These are phyloP conservation scores for Trichocomaceae sp. DNA, from an alignment of 2,329 filamentous ascomycete genomes.

Conservation along the genomic window DNA sequence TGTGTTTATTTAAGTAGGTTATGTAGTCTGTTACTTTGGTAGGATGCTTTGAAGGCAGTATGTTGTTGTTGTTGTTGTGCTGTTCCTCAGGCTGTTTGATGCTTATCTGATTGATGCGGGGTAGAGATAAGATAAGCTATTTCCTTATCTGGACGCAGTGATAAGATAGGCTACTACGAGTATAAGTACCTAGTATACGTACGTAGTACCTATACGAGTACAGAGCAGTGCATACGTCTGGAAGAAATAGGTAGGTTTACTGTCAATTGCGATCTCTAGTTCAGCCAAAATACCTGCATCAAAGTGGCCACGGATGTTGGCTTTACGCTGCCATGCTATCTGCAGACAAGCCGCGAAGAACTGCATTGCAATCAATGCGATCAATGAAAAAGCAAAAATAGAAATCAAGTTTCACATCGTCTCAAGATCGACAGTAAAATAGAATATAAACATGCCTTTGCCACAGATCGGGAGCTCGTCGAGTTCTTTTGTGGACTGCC, in stretches of 20 bases:
- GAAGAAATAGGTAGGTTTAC: too few relatives aligned
- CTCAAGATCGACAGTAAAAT: neutral
- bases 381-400: neutral
- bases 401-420: neutral
- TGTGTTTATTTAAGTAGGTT: slow-evolving; percentile 12
- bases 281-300: too few relatives aligned
- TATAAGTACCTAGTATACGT: too few relatives aligned
- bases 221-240: too few relatives aligned
- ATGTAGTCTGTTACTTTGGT: too few relatives aligned
- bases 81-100: neutral
- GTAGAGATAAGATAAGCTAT: slow-evolving; percentile 2
- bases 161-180: neutral
- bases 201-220: too few relatives aligned
- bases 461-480: neutral
- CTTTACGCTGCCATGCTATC: too few relatives aligned
- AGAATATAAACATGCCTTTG: neutral
- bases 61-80: neutral
- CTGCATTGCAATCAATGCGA: neutral
- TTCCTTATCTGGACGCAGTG: neutral
- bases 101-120: neutral
- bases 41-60: too few relatives aligned
- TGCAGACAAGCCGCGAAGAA: too few relatives aligned
- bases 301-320: too few relatives aligned
- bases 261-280: too few relatives aligned
- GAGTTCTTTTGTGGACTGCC: neutral